Base-by-base conservation (phyloP, 2,329 filamentous ascomycete species). In the Thelonectria blattea region DNA sequence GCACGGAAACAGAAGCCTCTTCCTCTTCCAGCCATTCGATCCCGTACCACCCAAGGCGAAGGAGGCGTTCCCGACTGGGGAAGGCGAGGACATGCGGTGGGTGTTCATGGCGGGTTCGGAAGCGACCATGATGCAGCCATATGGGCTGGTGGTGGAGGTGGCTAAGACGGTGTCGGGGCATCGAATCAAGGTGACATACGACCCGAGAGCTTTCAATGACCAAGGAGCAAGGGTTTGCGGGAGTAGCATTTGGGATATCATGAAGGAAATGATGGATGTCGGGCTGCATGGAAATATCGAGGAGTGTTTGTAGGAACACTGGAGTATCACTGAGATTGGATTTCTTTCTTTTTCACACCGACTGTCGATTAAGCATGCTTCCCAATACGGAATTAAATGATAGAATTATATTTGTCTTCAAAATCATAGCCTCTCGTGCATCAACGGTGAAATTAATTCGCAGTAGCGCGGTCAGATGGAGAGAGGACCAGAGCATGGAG, bases 1-100 rank as follows among this genome's bases (percentile, higher is more conserved):
- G 3, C 34, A 60, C 32, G 42, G 42, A 22, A 60, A 48, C 32
- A 30, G 58, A 34, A 49, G 50, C 18, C 37, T 60, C n/a, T 60
- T 60, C 32, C 27, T 60, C 47, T 60, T 49, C 14, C 58, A 60
- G 52, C 58, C 58, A 10, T 56, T 60, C 27, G 58, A 56, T n/a
- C 49, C 58, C 1, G 42, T 45, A 10, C 42, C 42, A 45, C 4
- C 42, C 18, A 20, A 45, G 42, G 48, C 49, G 3, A 52, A 47
- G 14, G 37, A 61, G 27, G 53, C 52, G 12, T 49, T 52, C 32
- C 58, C 48, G 6, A 47, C 30, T 8, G 50, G 45, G 14, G 27
- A 46, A 30, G 51, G 52, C 20, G 42, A 45, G 12, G 42, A 45
- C 11, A 45, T 45, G 42, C 53, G 58, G 10, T 53, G 53, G 58